Evolutionary conservation across 2,329 filamentous ascomycete species (phyloP).

Genomic region (Botrytis cinerea): DNA sequence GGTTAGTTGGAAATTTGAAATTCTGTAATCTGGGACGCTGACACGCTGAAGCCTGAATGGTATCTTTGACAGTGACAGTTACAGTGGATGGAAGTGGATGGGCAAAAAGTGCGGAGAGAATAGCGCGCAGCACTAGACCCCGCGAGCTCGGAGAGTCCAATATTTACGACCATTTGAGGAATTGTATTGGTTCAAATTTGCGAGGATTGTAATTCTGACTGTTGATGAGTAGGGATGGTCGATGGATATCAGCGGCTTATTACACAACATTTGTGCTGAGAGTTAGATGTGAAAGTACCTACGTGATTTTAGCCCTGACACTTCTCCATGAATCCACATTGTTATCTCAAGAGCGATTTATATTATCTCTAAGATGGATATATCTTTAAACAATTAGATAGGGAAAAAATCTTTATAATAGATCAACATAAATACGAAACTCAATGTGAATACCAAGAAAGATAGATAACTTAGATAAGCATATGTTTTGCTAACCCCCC

Average conservation of each 20-base stretch:
- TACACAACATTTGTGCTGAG: background rate
- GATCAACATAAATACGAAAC: background rate
- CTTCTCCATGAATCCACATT: background rate
- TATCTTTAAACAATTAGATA: background rate
- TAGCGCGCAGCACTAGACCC: background rate
- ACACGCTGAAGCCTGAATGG: background rate
- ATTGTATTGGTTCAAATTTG: background rate
- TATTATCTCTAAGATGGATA: background rate
- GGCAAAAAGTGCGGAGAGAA: background rate
- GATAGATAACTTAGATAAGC: background rate
- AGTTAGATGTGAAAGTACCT: background rate
- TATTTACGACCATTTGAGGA: background rate
- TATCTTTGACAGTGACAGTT: background rate
- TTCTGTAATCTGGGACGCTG: background rate
- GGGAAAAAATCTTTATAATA: background rate
- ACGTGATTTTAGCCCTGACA: background rate
- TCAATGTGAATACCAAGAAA: background rate
- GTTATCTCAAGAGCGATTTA: background rate
- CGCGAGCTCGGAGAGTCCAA: slow-evolving; percentile 4
- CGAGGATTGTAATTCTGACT: background rate
- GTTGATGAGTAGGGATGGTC: background rate
- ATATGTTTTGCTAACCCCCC: background rate
- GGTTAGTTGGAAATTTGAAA: background rate
- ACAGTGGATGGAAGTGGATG: background rate
- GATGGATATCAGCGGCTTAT: background rate